Base-by-base conservation (phyloP, 2,329 filamentous ascomycete species). In the Xylariaceae sp. region DNA sequence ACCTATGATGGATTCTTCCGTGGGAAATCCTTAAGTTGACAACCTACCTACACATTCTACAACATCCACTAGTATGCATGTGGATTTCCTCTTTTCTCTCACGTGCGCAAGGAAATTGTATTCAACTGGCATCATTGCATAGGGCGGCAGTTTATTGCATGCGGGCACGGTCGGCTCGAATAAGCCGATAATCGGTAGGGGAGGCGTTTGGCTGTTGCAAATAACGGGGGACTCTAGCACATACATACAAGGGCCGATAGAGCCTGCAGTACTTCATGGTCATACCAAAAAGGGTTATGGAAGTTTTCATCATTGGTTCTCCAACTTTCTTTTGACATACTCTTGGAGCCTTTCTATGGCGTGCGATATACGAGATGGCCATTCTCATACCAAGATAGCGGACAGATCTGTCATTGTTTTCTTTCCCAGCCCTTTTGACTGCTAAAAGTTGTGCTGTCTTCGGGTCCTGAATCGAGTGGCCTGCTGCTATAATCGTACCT, bases 1-100 rank as follows among this genome's bases (percentile, higher is more conserved):
- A 89, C 70, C 79, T 85, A 74, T 88, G 78, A 81, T 65, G 62
- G 58, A 58, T 46, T 44, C 55, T 57, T 36, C 56, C 59, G 36
- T 12, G 24, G 17, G 9, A 52, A 40, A 53, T 53, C 33, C 36
- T 41, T 28, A 52, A 60, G 44, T 56, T 24, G 45, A 47, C 28
- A 19, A 40, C 21, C 8, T 26, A 49, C 34, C 36, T 33, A 41
- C 6, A 31, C 31, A 24, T 28, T 40, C 47, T 37, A 48, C 48
- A 28, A 50, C 16, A 37, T 49, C 31, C 49, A 43, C 40, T 29
- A 64, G 58, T 59, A 28, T 44, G 47, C 49, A 31, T 36, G 47
- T 46, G 50, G 49, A 33, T 53, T 63, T 66, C 51, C 37, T 56
- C 48, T 53, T 54, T 60, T 59, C 39, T 59, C 63, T 56, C 60